Evolutionary conservation across 202 grass and related monocot species (phyloP).

Genomic region (Setaria viridis): DNA sequence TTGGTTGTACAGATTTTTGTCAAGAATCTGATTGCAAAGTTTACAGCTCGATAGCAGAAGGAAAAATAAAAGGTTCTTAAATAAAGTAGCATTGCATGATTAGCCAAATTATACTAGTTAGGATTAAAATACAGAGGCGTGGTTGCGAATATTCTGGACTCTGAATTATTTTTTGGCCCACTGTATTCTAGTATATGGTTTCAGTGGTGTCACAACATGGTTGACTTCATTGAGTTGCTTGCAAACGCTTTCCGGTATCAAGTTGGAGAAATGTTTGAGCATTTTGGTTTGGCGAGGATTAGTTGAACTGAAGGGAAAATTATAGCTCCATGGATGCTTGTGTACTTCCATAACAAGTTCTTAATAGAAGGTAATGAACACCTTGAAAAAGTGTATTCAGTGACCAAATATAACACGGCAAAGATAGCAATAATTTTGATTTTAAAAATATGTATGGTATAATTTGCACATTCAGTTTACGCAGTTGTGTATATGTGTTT

Average conservation of each 20-base stretch:
- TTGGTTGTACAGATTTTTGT: not conserved
- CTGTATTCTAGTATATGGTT: not conserved
- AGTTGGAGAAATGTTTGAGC: not conserved
- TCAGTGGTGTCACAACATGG: not conserved
- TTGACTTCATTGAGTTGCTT: slow-evolving; percentile 7
- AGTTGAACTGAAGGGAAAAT: not conserved
- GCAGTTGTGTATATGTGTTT: not conserved
- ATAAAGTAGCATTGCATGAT: not conserved
- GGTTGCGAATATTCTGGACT: not conserved
- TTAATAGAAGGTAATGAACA: slow-evolving; percentile 10
- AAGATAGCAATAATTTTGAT: not conserved
- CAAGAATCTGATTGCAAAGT: not conserved
- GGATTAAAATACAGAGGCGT: not conserved
- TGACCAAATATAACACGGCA: not conserved
- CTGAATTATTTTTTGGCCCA: not conserved
- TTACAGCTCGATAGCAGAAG: not conserved
- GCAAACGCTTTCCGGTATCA: not conserved
- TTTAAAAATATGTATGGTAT: not conserved
- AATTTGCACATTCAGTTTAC: not conserved
- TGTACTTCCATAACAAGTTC: not conserved
- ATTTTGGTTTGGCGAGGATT: slow-evolving; percentile 7
- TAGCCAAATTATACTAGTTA: not conserved
- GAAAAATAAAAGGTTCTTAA: not conserved
- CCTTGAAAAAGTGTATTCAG: slow-evolving; percentile 28
- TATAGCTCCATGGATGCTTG: not conserved